phyloP scores from a whole-genome alignment of 2,329 filamentous ascomycete genomes.

The Dactylellina leptospora region DNA sequence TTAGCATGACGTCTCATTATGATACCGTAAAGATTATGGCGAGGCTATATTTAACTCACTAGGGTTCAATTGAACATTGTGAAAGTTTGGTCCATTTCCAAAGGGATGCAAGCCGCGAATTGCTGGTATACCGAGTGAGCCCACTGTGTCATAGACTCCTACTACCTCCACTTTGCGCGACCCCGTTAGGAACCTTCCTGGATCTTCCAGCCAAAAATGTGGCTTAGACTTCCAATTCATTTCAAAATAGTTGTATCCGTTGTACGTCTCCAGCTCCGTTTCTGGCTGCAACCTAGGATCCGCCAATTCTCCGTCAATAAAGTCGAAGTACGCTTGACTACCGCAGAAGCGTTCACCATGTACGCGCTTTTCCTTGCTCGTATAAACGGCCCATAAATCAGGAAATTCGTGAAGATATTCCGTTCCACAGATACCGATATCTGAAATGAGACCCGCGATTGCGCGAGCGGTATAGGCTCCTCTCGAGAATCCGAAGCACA shows the following conservation, averaged over 20 bases:
- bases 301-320: constrained; percentile 8
- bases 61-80: constrained; percentile 26
- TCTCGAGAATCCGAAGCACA: constrained; percentile 66
- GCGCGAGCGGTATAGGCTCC: constrained; percentile 69
- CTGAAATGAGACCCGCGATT: constrained; percentile 65
- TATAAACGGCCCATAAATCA: constrained; percentile 26
- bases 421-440: constrained; percentile 24
- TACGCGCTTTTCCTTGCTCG: constrained; percentile 4
- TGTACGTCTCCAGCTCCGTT: not conserved
- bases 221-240: constrained; percentile 4
- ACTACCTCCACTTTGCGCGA: constrained; percentile 56
- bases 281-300: constrained; percentile 10
- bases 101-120: constrained; percentile 10
- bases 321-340: constrained; percentile 28
- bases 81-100: constrained; percentile 2
- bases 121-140: constrained; percentile 63
- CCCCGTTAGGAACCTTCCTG: not conserved
- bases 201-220: not conserved
- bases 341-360: constrained; percentile 19
- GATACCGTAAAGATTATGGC: too few relatives aligned
- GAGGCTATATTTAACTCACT: constrained; percentile 21
- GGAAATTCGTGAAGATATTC: constrained; percentile 24
- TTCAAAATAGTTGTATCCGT: constrained; percentile 6
- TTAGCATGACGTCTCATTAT: not conserved
- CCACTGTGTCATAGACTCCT: constrained; percentile 63